Evolutionary conservation across 2,329 filamentous ascomycete species (phyloP).

Genomic region (Cryphonectria naterciae): DNA sequence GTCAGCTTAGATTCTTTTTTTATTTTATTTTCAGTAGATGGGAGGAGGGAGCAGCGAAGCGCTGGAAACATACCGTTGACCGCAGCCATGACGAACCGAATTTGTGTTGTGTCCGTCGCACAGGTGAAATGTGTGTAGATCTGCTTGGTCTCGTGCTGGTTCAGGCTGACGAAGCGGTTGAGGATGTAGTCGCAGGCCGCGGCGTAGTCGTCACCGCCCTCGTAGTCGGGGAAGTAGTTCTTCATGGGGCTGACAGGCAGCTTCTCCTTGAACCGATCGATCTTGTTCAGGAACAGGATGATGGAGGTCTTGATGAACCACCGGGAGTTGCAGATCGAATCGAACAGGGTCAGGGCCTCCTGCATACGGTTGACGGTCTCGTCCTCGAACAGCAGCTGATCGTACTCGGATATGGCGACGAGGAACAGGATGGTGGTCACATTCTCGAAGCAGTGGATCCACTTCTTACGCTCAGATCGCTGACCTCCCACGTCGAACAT

Average conservation of each 20-base stretch:
- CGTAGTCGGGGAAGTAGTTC: slow-evolving; percentile 88
- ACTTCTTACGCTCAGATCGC: slow-evolving; percentile 96
- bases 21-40: neutral
- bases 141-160: slow-evolving; percentile 99
- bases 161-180: slow-evolving; percentile 96
- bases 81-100: slow-evolving; percentile 98
- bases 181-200: slow-evolving; percentile 98
- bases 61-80: slow-evolving; percentile 78
- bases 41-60: neutral
- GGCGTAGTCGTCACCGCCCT: slow-evolving; percentile 93
- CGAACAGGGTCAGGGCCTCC: slow-evolving; percentile 83
- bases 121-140: slow-evolving; percentile 99
- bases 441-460: slow-evolving; percentile 99
- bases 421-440: slow-evolving; percentile 96
- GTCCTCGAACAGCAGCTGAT: slow-evolving; percentile 93
- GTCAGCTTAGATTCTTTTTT: slow-evolving; percentile 46
- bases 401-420: slow-evolving; percentile 96
- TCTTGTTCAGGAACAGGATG: slow-evolving; percentile 89
- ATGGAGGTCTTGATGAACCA: slow-evolving; percentile 92
- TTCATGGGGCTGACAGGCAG: slow-evolving; percentile 81
- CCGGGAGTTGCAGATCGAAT: slow-evolving; percentile 84
- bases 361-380: slow-evolving; percentile 97
- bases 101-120: slow-evolving; percentile 97
- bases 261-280: slow-evolving; percentile 88
- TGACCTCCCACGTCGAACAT: slow-evolving; percentile 99